phyloP scores from a whole-genome alignment of 2,329 filamentous ascomycete species.

The Pestalotiopsis sp. region DNA sequence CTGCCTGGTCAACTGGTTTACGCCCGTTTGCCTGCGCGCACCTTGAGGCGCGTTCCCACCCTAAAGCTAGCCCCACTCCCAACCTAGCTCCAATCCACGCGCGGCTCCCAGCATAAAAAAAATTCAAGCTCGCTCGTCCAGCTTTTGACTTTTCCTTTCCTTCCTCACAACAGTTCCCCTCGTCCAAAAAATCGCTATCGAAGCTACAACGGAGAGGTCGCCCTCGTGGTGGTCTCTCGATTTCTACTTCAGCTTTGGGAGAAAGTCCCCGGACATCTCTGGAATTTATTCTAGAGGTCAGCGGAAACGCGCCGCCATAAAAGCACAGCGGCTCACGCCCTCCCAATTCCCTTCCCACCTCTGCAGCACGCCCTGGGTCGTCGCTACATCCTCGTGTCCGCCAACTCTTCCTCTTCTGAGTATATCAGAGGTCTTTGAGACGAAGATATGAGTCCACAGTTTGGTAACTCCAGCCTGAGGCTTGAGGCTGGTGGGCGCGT shows the following conservation, averaged over 20 bases:
- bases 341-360: constrained; percentile 46
- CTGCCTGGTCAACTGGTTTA: not conserved
- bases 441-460: constrained; percentile 88
- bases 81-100: not conserved
- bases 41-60: not conserved
- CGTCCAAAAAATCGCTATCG: constrained; percentile 99
- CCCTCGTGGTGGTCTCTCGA: constrained; percentile 32
- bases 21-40: not conserved
- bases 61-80: constrained; percentile 6
- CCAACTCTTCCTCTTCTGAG: constrained; percentile 34
- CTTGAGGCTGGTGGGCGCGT: constrained; percentile 21
- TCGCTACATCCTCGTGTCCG: constrained; percentile 46
- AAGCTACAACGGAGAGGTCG: constrained; percentile 88
- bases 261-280: constrained; percentile 98
- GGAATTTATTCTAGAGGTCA: constrained; percentile 43
- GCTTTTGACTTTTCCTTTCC: constrained; percentile 29
- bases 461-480: constrained; percentile 24
- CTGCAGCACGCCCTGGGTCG: constrained; percentile 37
- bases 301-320: constrained; percentile 99
- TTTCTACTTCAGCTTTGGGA: constrained; percentile 79
- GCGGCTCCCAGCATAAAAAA: constrained; percentile 17
- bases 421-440: constrained; percentile 55
- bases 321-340: constrained; percentile 89
- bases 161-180: constrained; percentile 68
- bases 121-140: constrained; percentile 14